phyloP scores from a whole-genome alignment of 805 yeast species.

The Brettanomyces sp. region DNA sequence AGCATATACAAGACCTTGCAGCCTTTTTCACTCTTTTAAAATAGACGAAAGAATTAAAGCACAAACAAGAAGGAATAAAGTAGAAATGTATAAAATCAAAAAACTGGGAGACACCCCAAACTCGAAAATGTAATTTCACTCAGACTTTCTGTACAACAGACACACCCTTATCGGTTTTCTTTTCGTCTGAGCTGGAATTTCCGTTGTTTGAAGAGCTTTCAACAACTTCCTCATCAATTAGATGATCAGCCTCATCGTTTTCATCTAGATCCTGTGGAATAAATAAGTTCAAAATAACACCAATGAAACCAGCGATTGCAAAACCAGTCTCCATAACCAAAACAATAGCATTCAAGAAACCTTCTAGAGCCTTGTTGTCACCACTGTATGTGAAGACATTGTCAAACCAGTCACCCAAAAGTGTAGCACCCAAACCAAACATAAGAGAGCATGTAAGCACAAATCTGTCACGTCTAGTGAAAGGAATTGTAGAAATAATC shows the following conservation, averaged over 20 bases:
- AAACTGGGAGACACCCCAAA: too few species aligned
- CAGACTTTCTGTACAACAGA: background rate
- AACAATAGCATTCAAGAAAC: slow-evolving; percentile 43
- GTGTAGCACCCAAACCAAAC: slow-evolving; percentile 43
- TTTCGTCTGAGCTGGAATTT: slow-evolving; percentile 15
- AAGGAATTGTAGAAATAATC: slow-evolving; percentile 43
- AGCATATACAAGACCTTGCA: too few species aligned
- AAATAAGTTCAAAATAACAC: slow-evolving; percentile 38
- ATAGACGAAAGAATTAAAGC: too few species aligned
- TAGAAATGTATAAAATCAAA: too few species aligned
- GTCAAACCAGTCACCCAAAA: slow-evolving; percentile 38
- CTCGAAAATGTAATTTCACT: too few species aligned
- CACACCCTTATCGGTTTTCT: slow-evolving; percentile 3
- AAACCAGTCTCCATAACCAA: slow-evolving; percentile 52
- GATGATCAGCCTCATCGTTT: slow-evolving; percentile 29
- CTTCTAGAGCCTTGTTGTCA: slow-evolving; percentile 31
- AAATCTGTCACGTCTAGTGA: slow-evolving; percentile 49
- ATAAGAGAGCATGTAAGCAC: slow-evolving; percentile 41
- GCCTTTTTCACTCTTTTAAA: too few species aligned
- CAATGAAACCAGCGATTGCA: slow-evolving; percentile 46
- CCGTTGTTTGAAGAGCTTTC: slow-evolving; percentile 9
- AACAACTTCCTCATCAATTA: slow-evolving; percentile 26
- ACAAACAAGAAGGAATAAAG: too few species aligned
- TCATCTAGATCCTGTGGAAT: slow-evolving; percentile 43
- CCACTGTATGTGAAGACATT: slow-evolving; percentile 43